These are phyloP conservation scores for Dactylonectria estremocensis DNA, from an alignment of 2,329 filamentous ascomycete genomes.

Conservation along the genomic window DNA sequence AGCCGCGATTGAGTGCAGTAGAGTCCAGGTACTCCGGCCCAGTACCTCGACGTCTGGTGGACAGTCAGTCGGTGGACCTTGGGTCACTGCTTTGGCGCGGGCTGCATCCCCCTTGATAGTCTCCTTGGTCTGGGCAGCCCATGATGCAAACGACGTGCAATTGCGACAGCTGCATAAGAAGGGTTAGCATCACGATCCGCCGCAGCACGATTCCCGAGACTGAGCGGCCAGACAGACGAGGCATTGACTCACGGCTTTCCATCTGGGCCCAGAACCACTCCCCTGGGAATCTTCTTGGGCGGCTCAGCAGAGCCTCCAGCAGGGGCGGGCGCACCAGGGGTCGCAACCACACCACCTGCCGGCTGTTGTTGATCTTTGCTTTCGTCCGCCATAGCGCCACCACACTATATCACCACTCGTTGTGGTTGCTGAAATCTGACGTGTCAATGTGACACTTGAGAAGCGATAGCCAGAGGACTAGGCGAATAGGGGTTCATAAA, in stretches of 20 bases:
- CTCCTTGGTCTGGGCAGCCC: conserved; percentile 68
- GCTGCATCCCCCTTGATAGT: conserved; percentile 55
- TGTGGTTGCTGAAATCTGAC: conserved; percentile 32
- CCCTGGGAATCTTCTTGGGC: conserved; percentile 75
- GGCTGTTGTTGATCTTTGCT: conserved; percentile 42
- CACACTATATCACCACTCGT: conserved; percentile 14
- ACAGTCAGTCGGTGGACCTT: conserved; percentile 75
- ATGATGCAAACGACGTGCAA: conserved; percentile 56
- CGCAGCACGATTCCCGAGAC: conserved; percentile 23
- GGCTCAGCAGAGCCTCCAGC: conserved; percentile 49
- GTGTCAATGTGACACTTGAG: conserved; percentile 27
- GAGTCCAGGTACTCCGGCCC: conserved; percentile 91
- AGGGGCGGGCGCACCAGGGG: conserved; percentile 40
- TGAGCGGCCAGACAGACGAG: conserved; percentile 12
- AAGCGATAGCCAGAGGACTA: conserved; percentile 14
- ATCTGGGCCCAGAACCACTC: conserved; percentile 83
- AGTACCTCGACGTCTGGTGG: conserved; percentile 91
- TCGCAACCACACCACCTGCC: conserved; percentile 37
- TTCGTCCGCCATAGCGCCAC: conserved; percentile 48
- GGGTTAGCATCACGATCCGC: conserved; percentile 35
- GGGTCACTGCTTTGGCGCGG: conserved; percentile 52
- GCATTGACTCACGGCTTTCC: conserved; percentile 81
- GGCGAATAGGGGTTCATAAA: conserved; percentile 21
- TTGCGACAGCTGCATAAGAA: conserved; percentile 50
- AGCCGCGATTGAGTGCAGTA: conserved; percentile 92